phyloP scores from a whole-genome alignment of 371 early-diverging fungal species.

The Mucor irregularis region DNA sequence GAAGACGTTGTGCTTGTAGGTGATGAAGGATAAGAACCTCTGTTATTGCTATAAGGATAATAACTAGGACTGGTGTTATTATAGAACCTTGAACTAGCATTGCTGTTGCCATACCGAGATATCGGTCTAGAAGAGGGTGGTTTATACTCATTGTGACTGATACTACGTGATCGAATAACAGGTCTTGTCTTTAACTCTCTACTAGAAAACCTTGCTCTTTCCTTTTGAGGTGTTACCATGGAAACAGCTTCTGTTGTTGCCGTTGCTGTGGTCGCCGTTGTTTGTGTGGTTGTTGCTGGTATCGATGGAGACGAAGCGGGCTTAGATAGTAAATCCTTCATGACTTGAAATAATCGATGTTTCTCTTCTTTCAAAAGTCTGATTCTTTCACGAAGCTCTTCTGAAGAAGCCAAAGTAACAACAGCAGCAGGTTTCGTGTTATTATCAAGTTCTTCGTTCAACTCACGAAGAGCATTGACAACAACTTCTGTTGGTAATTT shows the following conservation, averaged over 20 bases:
- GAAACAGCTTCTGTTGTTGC: background rate
- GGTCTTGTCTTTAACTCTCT: slow-evolving; percentile 16
- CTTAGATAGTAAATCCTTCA: slow-evolving; percentile 35
- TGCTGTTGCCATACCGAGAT: slow-evolving; percentile 21
- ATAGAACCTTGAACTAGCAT: slow-evolving; percentile 17
- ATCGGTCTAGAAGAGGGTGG: slow-evolving; percentile 20
- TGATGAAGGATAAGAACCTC: background rate
- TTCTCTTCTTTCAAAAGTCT: slow-evolving; percentile 36
- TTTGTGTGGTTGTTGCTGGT: slow-evolving; percentile 4
- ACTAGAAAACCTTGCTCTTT: slow-evolving; percentile 16
- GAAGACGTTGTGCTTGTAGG: background rate
- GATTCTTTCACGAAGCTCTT: slow-evolving; percentile 35
- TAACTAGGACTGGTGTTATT: slow-evolving; percentile 1
- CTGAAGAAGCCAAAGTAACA: slow-evolving; percentile 4
- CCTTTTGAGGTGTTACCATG: too few species aligned
- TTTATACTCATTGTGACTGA: slow-evolving; percentile 20
- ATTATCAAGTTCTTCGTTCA: background rate
- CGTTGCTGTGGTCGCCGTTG: slow-evolving; percentile 5
- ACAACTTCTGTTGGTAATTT: background rate
- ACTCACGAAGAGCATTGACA: background rate
- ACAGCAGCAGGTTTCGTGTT: background rate
- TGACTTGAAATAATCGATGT: slow-evolving; percentile 40
- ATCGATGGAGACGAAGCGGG: background rate
- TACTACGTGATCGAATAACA: slow-evolving; percentile 25
- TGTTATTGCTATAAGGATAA: slow-evolving; percentile 1